phyloP scores from a whole-genome alignment of 768 basidiomycete species.

The Lentinula guzmanii region DNA sequence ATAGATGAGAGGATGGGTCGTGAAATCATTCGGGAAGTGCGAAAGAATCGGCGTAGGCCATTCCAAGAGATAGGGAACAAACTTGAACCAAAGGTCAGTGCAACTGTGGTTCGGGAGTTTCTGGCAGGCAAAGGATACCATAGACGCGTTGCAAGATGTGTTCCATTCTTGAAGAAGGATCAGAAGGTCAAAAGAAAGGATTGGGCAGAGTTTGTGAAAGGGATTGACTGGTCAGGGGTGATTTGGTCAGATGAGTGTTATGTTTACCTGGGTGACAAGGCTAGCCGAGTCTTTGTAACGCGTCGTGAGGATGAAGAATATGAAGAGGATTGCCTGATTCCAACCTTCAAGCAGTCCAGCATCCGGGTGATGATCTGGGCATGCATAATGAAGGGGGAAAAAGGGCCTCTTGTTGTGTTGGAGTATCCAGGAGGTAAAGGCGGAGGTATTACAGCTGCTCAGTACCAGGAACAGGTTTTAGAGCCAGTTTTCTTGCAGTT shows the following conservation, averaged over 20 bases:
- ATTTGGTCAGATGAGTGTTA: conserved; percentile 7
- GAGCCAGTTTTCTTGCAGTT: neutral
- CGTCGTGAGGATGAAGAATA: conserved; percentile 10
- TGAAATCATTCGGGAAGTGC: conserved; percentile 1
- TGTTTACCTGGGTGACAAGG: conserved; percentile 6
- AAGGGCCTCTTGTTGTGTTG: conserved; percentile 10
- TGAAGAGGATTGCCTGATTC: conserved; percentile 8
- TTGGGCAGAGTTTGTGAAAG: conserved; percentile 8
- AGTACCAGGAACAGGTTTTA: conserved; percentile 11
- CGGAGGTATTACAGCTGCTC: conserved; percentile 4
- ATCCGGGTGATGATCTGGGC: conserved; percentile 11
- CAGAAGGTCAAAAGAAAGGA: conserved; percentile 6
- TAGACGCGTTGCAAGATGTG: conserved; percentile 10
- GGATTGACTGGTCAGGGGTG: conserved; percentile 7
- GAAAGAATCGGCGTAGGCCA: neutral
- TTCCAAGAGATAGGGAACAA: conserved; percentile 10
- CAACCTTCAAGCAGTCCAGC: conserved; percentile 4
- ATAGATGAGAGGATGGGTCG: neutral
- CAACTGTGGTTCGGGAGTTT: conserved; percentile 5
- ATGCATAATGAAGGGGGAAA: conserved; percentile 7
- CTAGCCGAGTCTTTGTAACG: conserved; percentile 8
- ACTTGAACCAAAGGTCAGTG: conserved; percentile 8
- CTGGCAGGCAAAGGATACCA: conserved; percentile 10
- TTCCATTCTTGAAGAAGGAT: conserved; percentile 8
- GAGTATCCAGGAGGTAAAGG: conserved; percentile 10